Percentiles rank a stretch among this genome's conserved stretches.
Evolutionary conservation across 2,329 filamentous ascomycete species (phyloP).

Genomic region (Aspergillus transmontanensis): DNA sequence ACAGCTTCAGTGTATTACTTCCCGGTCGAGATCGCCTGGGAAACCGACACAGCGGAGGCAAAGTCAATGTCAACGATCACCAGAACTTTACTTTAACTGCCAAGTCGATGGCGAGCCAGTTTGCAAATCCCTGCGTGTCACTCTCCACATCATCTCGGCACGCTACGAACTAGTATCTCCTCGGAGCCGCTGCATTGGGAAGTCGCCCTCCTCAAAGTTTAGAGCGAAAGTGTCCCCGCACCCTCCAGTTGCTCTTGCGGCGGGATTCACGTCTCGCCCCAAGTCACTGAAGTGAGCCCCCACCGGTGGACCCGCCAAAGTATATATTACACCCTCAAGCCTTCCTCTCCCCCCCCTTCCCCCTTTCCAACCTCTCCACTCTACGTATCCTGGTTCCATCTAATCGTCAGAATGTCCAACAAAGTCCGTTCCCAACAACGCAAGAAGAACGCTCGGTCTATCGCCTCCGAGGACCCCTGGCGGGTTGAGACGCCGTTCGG

Average conservation of each 20-base stretch:
- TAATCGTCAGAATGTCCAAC: conserved; percentile 17
- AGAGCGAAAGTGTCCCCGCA: conserved; percentile 4
- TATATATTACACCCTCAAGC: conserved; percentile 13
- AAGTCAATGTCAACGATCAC: neutral
- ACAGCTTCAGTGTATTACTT: neutral
- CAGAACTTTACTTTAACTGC: neutral
- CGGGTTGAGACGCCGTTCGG: conserved; percentile 36
- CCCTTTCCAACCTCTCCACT: neutral
- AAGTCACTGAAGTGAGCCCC: neutral
- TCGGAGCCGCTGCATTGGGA: conserved; percentile 2
- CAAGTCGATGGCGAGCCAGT: neutral
- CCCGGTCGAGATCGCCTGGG: neutral
- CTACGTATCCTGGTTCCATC: neutral
- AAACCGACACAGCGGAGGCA: neutral
- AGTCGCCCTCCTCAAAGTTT: neutral
- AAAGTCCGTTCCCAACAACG: conserved; percentile 24
- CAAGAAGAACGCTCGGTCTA: conserved; percentile 27
- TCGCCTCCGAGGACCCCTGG: conserved; percentile 32
- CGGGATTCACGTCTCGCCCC: neutral
- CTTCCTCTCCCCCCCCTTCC: neutral
- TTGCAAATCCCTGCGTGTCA: neutral
- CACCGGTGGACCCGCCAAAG: neutral
- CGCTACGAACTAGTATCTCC: conserved; percentile 1
- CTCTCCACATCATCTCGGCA: conserved; percentile 8
- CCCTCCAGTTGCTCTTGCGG: neutral